Conservation (phyloP, 345 rosid species). For the Rhizophora apiculata region DNA sequence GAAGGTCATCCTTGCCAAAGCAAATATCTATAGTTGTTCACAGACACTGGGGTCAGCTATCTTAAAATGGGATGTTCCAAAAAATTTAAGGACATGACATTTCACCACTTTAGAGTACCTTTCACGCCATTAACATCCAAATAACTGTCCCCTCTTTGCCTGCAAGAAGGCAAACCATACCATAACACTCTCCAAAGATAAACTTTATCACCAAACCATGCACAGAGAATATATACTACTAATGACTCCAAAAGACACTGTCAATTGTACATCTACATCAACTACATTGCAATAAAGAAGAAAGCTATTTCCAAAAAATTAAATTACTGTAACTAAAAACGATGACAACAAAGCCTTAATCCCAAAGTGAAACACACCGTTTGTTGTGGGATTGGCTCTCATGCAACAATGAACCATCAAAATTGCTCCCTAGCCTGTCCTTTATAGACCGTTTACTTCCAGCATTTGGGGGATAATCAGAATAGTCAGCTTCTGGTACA, state of each 20-base stretch:
- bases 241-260: background rate
- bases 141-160: slow-evolving; percentile 58
- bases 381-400: slow-evolving; percentile 45
- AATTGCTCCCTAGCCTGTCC: slow-evolving; percentile 70
- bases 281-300: too few species aligned
- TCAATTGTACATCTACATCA: too few species aligned
- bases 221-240: background rate
- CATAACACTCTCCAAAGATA: background rate
- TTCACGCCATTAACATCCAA: slow-evolving; percentile 40
- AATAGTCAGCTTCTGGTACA: slow-evolving; percentile 33
- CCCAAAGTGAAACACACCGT: slow-evolving; percentile 38
- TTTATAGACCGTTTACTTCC: slow-evolving; percentile 79
- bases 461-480: slow-evolving; percentile 35
- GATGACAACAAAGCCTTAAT: slow-evolving; percentile 8
- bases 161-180: slow-evolving; percentile 35
- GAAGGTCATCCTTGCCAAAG: slow-evolving; percentile 72
- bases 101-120: slow-evolving; percentile 29
- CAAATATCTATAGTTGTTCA: slow-evolving; percentile 46
- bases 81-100: slow-evolving; percentile 10
- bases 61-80: slow-evolving; percentile 24
- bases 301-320: too few species aligned
- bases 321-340: background rate
- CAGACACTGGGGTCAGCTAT: slow-evolving; percentile 38
- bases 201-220: background rate
- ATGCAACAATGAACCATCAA: slow-evolving; percentile 35